A percentile compares a stretch with the other conserved stretches of the same genome.
These are phyloP conservation scores for Ganoderma multipileum DNA, from an alignment of 1,284 basidiomycete species.

Conservation along the genomic window DNA sequence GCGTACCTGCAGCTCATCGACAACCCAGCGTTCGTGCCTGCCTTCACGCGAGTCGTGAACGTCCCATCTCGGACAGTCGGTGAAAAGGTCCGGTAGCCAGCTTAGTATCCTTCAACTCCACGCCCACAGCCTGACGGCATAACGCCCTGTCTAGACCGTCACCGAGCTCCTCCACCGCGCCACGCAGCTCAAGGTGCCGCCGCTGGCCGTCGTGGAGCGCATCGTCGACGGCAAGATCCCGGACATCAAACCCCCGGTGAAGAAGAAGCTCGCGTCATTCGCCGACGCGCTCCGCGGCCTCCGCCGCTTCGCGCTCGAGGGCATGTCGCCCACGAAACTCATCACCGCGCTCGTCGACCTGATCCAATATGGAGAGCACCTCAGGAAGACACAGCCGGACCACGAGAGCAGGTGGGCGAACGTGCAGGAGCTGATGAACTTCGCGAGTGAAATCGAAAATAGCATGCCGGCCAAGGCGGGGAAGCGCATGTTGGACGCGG, in stretches of 20 bases:
- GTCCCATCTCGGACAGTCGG: slow-evolving; percentile 81
- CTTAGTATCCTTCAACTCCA: not conserved
- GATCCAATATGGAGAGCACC: slow-evolving; percentile 72
- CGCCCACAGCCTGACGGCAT: not conserved
- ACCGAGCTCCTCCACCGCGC: slow-evolving; percentile 65
- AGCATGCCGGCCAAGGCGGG: slow-evolving; percentile 9
- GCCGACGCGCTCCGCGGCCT: slow-evolving; percentile 64
- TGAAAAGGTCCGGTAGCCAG: slow-evolving; percentile 66
- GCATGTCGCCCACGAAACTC: slow-evolving; percentile 68
- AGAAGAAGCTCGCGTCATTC: slow-evolving; percentile 67
- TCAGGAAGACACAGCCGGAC: slow-evolving; percentile 76
- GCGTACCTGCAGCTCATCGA: slow-evolving; percentile 88
- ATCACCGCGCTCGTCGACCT: slow-evolving; percentile 67
- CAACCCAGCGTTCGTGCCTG: slow-evolving; percentile 81
- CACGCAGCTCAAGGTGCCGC: slow-evolving; percentile 56
- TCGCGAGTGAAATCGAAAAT: slow-evolving; percentile 61
- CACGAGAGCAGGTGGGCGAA: slow-evolving; percentile 87
- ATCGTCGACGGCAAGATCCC: slow-evolving; percentile 65
- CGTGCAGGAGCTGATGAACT: slow-evolving; percentile 83
- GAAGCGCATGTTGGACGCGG: slow-evolving; percentile 17
- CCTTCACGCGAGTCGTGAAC: slow-evolving; percentile 83
- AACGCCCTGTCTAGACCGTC: slow-evolving; percentile 43
- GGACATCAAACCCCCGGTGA: slow-evolving; percentile 72
- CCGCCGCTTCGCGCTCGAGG: slow-evolving; percentile 63
- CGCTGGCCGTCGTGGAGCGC: slow-evolving; percentile 66